Evolutionary conservation across 73 alveolate species (phyloP), one percentile per base, ranked within the genome.

Genomic region (Tetrahymena malaccensis): DNA sequence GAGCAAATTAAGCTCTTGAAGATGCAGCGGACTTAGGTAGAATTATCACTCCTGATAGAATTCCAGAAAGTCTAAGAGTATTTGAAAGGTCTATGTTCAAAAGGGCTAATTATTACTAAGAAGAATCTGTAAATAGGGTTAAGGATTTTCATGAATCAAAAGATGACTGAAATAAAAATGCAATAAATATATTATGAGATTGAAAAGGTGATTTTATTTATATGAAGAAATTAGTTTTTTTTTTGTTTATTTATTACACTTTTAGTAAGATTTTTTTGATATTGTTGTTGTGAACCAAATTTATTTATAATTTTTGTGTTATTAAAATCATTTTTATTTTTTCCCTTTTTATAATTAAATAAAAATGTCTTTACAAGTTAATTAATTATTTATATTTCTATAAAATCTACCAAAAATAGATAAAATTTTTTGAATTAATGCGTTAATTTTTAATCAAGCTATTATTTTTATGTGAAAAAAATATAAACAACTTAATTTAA

Each of bases 1-100:
- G 97, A 33, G 97, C 97, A 31, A 95, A 95, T 35, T 95, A 95
- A 70, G 97, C 96, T 34, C 58, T 95, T 70, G 96, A 95, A 70
- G 97, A 95, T 93, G 97, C 97, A n/a, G 96, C 93, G 13, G 94
- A 95, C 93, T 84, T 95, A 43, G 96, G 96, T 17, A 56, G 97
- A 55, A 31, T 38, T 34, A 33, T 94, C 17, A 70, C 34, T 8
- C 38, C 37, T 19, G 89, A n/a, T 15, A 70, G 89, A 70, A 70
- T 70, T 70, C 19, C 89, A 27, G 89, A 70, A 4, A 70, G 89
- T 25, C 37, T 70, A 70, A 70, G 89, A 70, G 89, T 70, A n/a
- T 70, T 70, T 25, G 89, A 70, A 31, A 70, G 89, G 22, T 12
- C 31, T 7, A 70, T 70, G 89, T 70, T 70, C 31, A 70, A 70